Base-by-base conservation (phyloP, 257 asterid species). In the Penstemon davidsonii region DNA sequence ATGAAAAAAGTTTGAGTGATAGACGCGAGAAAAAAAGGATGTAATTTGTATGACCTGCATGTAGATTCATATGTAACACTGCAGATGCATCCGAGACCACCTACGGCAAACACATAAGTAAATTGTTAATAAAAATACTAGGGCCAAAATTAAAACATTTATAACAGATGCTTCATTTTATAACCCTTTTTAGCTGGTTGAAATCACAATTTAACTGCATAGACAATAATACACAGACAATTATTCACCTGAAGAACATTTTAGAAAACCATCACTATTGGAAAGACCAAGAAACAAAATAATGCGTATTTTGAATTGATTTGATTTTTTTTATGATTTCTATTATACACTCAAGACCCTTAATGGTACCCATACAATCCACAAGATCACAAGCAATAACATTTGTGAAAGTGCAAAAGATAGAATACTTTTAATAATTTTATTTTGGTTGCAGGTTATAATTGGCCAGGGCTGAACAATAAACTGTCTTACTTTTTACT, bases 81-180 rank as follows among this genome's bases (percentile, higher is more conserved):
- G 90, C 98, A 90, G 79, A 90, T 83, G 92, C 98, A 93, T 72
- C 97, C 98, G 75, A 92, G 84, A 71, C 90, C 96, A 77, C 90
- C 98, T 93, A 81, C 47, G 70, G 25, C 57, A 76, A 62, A 56
- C 56, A 61, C 51, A 61, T 46, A 52, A 60, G 67, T 49, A 58
- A 55, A 51, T 51, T 25, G 50, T 63, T 56, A 67, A 64, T 64
- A 58, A 55, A 44, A 44, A 64, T 8, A 68, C 33, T 8, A 13
- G 4, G 49, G 72, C 55, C 62, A 71, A 67, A 62, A 59, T 36
- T 61, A 46, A 19, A 36, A 60, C 7, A 39, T 51, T 44, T 6
- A 59, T 25, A 53, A 50, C 69, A 47, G 49, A 66, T 46, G 43
- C 61, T 59, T 65, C 38, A 43, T 25, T 11, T 58, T 5, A 56